phyloP scores from a whole-genome alignment of 352 stramenopile species.

The Phytophthora colocasiae region DNA sequence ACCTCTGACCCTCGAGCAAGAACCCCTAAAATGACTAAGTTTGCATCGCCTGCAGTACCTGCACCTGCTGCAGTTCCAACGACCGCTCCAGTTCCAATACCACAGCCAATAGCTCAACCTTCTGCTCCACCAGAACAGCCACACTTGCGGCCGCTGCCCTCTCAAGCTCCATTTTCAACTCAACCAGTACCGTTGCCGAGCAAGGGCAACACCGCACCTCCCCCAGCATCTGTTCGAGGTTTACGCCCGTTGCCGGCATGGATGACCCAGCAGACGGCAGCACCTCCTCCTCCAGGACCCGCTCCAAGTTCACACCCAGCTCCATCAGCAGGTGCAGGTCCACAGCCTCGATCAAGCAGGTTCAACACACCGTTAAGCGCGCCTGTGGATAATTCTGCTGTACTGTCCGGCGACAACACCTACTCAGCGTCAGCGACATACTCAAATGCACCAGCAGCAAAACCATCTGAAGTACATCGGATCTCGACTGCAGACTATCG shows the following conservation, averaged over 20 bases:
- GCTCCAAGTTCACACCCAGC: background rate
- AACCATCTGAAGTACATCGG: slow-evolving; percentile 13
- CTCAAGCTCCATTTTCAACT: background rate
- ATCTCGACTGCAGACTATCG: slow-evolving; percentile 45
- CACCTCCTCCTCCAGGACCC: too few relatives aligned
- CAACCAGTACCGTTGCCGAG: background rate
- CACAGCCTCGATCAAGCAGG: slow-evolving; percentile 3
- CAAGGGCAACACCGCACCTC: too few relatives aligned
- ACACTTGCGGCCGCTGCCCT: slow-evolving; percentile 11
- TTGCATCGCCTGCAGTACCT: slow-evolving; percentile 2
- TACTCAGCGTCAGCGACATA: background rate
- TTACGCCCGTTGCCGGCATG: background rate
- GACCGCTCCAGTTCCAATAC: slow-evolving; percentile 11
- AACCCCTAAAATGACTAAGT: slow-evolving; percentile 28
- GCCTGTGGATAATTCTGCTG: background rate
- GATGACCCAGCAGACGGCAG: too few relatives aligned
- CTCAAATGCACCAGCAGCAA: background rate
- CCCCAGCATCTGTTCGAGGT: too few relatives aligned
- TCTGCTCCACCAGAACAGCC: slow-evolving; percentile 11
- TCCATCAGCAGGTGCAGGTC: background rate
- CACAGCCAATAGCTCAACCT: slow-evolving; percentile 3
- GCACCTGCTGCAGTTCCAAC: background rate
- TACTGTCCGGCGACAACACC: background rate
- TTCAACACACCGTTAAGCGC: slow-evolving; percentile 20
- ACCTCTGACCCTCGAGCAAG: slow-evolving; percentile 18